phyloP scores from a whole-genome alignment of 805 yeast genomes.

The Saturnispora kantuleensis region DNA sequence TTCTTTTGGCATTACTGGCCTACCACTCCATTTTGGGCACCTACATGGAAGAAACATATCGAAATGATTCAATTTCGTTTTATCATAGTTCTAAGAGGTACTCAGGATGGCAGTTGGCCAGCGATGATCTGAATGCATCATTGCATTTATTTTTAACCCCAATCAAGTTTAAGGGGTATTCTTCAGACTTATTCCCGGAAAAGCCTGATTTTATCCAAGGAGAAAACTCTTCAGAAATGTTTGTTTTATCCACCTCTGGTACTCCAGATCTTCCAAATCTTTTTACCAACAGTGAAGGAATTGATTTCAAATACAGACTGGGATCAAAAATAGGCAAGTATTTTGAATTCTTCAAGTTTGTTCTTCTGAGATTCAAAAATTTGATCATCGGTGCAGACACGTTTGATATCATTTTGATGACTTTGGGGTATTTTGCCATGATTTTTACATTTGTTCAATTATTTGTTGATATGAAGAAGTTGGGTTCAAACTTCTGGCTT shows the following conservation, averaged over 20 bases:
- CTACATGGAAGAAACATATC: slow-evolving; percentile 27
- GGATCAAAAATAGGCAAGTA: slow-evolving; percentile 45
- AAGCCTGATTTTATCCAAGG: slow-evolving; percentile 32
- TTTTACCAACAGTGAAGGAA: slow-evolving; percentile 22
- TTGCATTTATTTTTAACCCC: slow-evolving; percentile 44
- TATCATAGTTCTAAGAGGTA: slow-evolving; percentile 29
- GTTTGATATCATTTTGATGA: slow-evolving; percentile 71
- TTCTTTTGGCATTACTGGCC: slow-evolving; percentile 69
- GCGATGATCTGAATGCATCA: slow-evolving; percentile 34
- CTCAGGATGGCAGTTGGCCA: slow-evolving; percentile 40
- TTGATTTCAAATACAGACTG: slow-evolving; percentile 52
- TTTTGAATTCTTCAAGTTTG: slow-evolving; percentile 38
- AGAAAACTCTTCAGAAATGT: slow-evolving; percentile 33
- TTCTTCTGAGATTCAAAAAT: slow-evolving; percentile 31
- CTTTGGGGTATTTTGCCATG: slow-evolving; percentile 81
- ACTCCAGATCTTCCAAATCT: slow-evolving; percentile 17
- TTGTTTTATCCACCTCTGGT: slow-evolving; percentile 26
- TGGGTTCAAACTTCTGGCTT: slow-evolving; percentile 84
- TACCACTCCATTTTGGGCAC: slow-evolving; percentile 69
- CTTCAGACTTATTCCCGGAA: slow-evolving; percentile 27
- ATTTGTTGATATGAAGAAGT: slow-evolving; percentile 60
- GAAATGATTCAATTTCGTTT: slow-evolving; percentile 20
- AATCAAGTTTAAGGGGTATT: slow-evolving; percentile 39
- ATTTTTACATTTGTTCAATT: slow-evolving; percentile 68
- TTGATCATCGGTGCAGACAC: slow-evolving; percentile 66